Evolutionary conservation across 1,284 basidiomycete species (phyloP), one percentile per base, ranked within the genome.

Genomic region (Filobasidium uniguttulatum): DNA sequence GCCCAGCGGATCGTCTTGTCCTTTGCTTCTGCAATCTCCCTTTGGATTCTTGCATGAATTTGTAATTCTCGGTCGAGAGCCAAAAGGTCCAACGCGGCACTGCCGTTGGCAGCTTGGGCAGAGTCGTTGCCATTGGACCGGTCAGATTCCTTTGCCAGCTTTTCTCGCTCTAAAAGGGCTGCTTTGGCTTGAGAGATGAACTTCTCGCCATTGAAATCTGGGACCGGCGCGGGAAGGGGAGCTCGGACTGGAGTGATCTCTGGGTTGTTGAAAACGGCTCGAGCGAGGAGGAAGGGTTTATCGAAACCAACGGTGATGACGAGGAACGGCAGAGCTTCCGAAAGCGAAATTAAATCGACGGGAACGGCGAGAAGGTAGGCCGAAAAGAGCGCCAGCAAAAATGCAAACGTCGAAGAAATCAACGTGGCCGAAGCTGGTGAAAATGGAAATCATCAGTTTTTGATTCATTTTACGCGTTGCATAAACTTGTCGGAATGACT

Each of bases 251-350:
- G 74, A 1, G 71, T 69, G 58, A 75, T 77, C 56, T 88, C 81
- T 3, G 87, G 85, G 60, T 91, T 85, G 19, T 80, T 77, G 69
- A 97, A 88, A 30, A 97, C 85, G 10, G 90, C 85, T 25, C 83
- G 78, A 0, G 90, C 90, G 34, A 98, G 80, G 10, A 87, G 79
- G 53, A 91, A 83, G 0, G 91, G 93, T 70, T 98, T 98, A 71
- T 98, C 93, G 65, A 97, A 98, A 12, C 93, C 93, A 51, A 98
- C 82, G 0, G 88, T 93, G 68, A 94, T 94, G 37, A 98, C 91
- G 33, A 98, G 75, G 80, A 98, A 98, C 0, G 93, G 93, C 1
- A 98, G 76, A 0, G 93, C 91, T 68, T 98, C 94, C 14, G 87
- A 90, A 29, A 98, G 75, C 15, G 83, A 81, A 51, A 98, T 83